Evolutionary conservation across 2,329 filamentous ascomycete genomes (phyloP), one percentile per base, ranked within the genome.

Genomic region (Simplicillium sp.): DNA sequence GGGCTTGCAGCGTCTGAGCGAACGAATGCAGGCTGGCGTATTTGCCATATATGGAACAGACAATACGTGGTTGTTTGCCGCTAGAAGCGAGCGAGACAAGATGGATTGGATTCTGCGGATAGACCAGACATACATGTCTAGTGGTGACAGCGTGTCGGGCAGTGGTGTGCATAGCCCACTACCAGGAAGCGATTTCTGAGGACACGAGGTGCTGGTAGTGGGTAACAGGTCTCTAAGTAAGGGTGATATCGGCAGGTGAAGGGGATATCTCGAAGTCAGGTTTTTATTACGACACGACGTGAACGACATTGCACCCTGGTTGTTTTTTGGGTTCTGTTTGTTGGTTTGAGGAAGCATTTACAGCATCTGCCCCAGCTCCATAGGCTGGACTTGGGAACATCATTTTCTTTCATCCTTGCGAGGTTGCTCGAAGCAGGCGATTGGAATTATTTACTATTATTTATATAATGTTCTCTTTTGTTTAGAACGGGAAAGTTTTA

Each of bases 21-120:
- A 77, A 54, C 60, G 77, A 60, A 66, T 73, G 60, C 74, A 77
- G 52, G 73, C 79, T 4, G 83, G 84, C 49, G 85, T 97, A 33
- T 98, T 95, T 71, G 92, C 92, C 11, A 78, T 98, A 38, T 98
- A 97, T 57, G 90, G 87, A 34, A 86, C 84, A 44, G 84, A 92
- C 59, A 96, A 96, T 61, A 95, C 89, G 28, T 98, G 89, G 76
- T 71, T 98, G 33, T 97, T 98, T 60, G 87, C 88, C 12, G 86
- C 88, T 17, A 75, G 88, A 44, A 90, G 80, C 53, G 90, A 96
- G 66, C 75, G 82, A 37, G 89, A 96, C 61, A 95, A 96, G 70
- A 82, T 89, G 51, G 92, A 97, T 59, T 98, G 92, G 92, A 95
- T 98, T 51, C 76, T 94, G 61, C 83, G 84, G 54, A 87, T 98